These are phyloP conservation scores for Canariomyces notabilis DNA, from an alignment of 2,329 filamentous ascomycete genomes.

Conservation along the genomic window DNA sequence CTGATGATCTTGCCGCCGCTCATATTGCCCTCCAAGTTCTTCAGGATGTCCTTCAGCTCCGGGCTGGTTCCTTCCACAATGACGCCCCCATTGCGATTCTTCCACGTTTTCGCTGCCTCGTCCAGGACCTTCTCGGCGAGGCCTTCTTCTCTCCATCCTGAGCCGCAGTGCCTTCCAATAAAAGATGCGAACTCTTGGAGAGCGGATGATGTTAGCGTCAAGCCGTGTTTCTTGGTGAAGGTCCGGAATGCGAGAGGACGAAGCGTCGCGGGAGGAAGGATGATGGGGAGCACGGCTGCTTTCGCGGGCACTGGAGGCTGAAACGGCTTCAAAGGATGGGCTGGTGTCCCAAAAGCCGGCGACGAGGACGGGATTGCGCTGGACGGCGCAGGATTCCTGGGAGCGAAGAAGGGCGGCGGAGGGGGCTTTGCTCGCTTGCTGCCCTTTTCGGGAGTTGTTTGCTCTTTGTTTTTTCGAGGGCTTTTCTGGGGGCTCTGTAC, in stretches of 20 bases:
- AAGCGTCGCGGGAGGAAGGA: constrained; percentile 80
- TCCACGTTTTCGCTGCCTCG: constrained; percentile 88
- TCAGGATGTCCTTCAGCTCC: constrained; percentile 75
- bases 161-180: constrained; percentile 88
- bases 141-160: constrained; percentile 93
- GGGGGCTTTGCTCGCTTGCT: constrained; percentile 28
- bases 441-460: constrained; percentile 26
- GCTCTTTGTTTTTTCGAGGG: constrained; percentile 16
- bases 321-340: constrained; percentile 68
- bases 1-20: constrained; percentile 67
- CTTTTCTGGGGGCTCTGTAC: constrained; percentile 24
- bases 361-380: constrained; percentile 78
- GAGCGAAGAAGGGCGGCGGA: constrained; percentile 36
- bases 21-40: constrained; percentile 82
- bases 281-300: constrained; percentile 73
- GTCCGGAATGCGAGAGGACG: constrained; percentile 89
- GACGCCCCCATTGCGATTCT: constrained; percentile 78
- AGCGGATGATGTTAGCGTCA: constrained; percentile 84
- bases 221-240: constrained; percentile 95
- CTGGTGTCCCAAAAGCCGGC: constrained; percentile 82
- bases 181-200: constrained; percentile 81
- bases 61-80: constrained; percentile 81
- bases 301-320: constrained; percentile 45
- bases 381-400: constrained; percentile 29
- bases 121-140: constrained; percentile 88